Evolutionary conservation across 495 filamentous ascomycete genomes (phyloP), one percentile per base, ranked within the genome.

Genomic region (Lophiotrema nucula): DNA sequence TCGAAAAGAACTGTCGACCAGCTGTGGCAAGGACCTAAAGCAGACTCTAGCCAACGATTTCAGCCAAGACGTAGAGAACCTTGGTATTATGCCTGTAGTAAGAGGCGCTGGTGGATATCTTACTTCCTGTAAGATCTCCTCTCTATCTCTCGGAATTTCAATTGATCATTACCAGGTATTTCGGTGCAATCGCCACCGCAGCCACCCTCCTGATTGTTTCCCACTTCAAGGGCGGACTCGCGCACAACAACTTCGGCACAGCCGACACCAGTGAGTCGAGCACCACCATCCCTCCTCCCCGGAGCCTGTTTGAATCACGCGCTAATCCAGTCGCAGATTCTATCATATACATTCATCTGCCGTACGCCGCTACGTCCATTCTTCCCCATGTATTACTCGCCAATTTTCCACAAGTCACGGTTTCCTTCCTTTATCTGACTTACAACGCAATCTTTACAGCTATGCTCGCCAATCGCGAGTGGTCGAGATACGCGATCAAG

Each of bases 171-270:
- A 10, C 21, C 22, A 48, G 42, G 22, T 47, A 44, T 19, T 15
- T 45, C 11, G 39, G 25, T 16, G 10, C 51, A 33, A 45, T 54
- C 18, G 19, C 22, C n/a, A 27, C 22, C 8, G 51, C 51, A 18
- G 39, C 23, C 1, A 15, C 31, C 24, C 39, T 54, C 1, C 24
- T 45, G 19, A 27, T 8, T 22, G 8, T 44, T 5, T 33, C 28
- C 10, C 24, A 53, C 31, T 12, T 18, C 10, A 21, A 45, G 2
- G 11, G n/a, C n/a, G 19, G 18, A 1, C 24, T 8, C 18, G 18
- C 24, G 21, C 46, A 35, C 1, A 58, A 49, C 18, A 35, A 46
- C 4, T 44, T 58, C 23, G 54, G 44, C 11, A 43, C 22, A 28
- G 54, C 50, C 24, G 44, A 24, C 45, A 15, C 27, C 28, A 4